phyloP scores from a whole-genome alignment of 164 flowering plant genomes.

The Magnolia kwangsiensis region DNA sequence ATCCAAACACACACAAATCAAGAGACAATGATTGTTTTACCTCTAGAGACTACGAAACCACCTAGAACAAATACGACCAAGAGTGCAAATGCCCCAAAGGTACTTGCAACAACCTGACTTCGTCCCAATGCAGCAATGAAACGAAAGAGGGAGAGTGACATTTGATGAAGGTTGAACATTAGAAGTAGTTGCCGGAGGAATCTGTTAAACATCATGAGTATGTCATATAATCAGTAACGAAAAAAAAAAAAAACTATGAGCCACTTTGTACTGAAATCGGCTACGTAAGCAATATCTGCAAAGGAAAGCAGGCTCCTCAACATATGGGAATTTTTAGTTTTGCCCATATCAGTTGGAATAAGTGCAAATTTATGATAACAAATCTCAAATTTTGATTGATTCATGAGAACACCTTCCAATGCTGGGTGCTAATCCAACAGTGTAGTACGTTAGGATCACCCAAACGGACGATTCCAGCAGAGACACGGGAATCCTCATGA shows the following conservation, averaged over 20 bases:
- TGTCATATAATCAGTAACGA: not conserved
- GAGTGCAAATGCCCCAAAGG: conserved; percentile 50
- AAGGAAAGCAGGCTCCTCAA: not conserved
- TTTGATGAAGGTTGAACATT: conserved; percentile 42
- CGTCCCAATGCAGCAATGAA: conserved; percentile 54
- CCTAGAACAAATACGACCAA: conserved; percentile 42
- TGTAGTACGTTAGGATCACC: conserved; percentile 53
- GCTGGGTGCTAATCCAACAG: conserved; percentile 56
- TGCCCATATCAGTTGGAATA: not conserved
- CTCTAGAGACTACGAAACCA: conserved; percentile 64
- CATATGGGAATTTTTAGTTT: not conserved
- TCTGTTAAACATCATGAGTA: conserved; percentile 23
- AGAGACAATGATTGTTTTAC: conserved; percentile 22
- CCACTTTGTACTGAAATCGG: not conserved
- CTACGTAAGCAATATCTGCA: not conserved
- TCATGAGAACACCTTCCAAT: conserved; percentile 37
- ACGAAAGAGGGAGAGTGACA: conserved; percentile 55
- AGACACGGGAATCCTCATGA: conserved; percentile 53
- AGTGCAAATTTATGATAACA: not conserved
- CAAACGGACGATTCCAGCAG: conserved; percentile 47
- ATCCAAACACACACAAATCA: not conserved
- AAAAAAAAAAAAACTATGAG: not conserved
- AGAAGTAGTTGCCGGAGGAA: conserved; percentile 51
- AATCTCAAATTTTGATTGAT: not conserved
- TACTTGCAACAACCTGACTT: conserved; percentile 47